Percentiles rank a stretch among this genome's conserved stretches.
These are phyloP conservation scores for Wickerhamiella sergipiensis DNA, from an alignment of 805 yeast genomes.

Conservation along the genomic window DNA sequence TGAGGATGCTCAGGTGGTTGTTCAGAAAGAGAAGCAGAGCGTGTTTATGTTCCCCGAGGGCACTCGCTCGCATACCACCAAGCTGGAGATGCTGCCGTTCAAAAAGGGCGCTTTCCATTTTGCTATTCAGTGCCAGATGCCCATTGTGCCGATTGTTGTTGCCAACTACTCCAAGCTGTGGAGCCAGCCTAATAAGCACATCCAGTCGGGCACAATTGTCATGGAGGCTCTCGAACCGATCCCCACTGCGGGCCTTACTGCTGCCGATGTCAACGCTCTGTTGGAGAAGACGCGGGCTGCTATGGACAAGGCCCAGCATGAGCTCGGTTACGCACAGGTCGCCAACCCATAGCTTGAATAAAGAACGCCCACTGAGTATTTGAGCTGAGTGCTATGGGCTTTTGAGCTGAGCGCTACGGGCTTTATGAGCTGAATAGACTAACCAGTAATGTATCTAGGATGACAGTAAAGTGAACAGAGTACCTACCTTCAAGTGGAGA, in stretches of 20 bases:
- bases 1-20: conserved; percentile 47
- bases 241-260: conserved; percentile 50
- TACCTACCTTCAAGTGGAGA: too few species aligned
- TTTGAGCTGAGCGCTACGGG: too few species aligned
- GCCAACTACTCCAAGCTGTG: conserved; percentile 71
- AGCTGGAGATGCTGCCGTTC: conserved; percentile 66
- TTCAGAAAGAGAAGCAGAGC: conserved; percentile 54
- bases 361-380: too few species aligned
- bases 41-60: conserved; percentile 96
- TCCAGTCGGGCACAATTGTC: conserved; percentile 47
- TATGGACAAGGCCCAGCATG: conserved; percentile 34
- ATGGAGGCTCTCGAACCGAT: conserved; percentile 76
- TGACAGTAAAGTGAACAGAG: too few species aligned
- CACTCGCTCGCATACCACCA: conserved; percentile 67
- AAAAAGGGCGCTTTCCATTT: conserved; percentile 97
- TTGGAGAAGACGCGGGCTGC: conserved; percentile 39
- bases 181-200: conserved; percentile 28
- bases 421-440: too few species aligned
- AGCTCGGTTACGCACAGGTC: conserved; percentile 20
- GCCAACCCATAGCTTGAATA: background rate
- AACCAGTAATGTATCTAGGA: too few species aligned
- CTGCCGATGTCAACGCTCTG: conserved; percentile 56
- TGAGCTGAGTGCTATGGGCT: too few species aligned
- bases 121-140: conserved; percentile 84
- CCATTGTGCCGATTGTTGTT: conserved; percentile 78